Conservation (phyloP, 768 basidiomycete genomes). For the Phallus indusiatus region DNA sequence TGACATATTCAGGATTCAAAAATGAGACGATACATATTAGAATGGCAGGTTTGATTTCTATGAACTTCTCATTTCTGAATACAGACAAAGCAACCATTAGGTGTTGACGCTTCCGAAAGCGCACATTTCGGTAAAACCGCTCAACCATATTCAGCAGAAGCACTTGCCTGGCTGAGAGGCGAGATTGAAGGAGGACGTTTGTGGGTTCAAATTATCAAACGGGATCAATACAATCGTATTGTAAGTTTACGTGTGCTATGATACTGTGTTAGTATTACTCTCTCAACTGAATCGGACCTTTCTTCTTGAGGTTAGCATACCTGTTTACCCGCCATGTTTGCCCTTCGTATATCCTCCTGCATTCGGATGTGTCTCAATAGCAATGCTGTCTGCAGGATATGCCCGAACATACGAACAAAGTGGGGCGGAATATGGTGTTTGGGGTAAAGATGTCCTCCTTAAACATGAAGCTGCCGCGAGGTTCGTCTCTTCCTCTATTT, state of each 20-base stretch:
- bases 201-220: slow-evolving; percentile 60
- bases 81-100: not conserved
- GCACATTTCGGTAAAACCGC: slow-evolving; percentile 76
- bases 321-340: slow-evolving; percentile 42
- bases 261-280: not conserved
- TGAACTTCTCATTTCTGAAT: not conserved
- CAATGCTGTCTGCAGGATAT: slow-evolving; percentile 77
- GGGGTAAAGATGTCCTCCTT: slow-evolving; percentile 56
- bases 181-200: slow-evolving; percentile 49
- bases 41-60: slow-evolving; percentile 42
- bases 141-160: slow-evolving; percentile 67
- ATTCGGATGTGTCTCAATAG: slow-evolving; percentile 42
- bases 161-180: slow-evolving; percentile 58
- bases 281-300: not conserved
- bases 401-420: slow-evolving; percentile 66
- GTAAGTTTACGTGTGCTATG: slow-evolving; percentile 33
- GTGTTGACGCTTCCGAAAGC: slow-evolving; percentile 91
- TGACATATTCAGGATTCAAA: slow-evolving; percentile 45
- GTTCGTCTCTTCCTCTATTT: slow-evolving; percentile 33
- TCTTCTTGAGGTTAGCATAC: slow-evolving; percentile 51
- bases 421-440: slow-evolving; percentile 71
- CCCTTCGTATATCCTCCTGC: slow-evolving; percentile 37
- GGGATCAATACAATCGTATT: slow-evolving; percentile 78
- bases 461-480: slow-evolving; percentile 55
- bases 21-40: slow-evolving; percentile 83